Evolutionary conservation across 2,329 filamentous ascomycete genomes (phyloP).

Genomic region (Allantophomopsis lycopodina): DNA sequence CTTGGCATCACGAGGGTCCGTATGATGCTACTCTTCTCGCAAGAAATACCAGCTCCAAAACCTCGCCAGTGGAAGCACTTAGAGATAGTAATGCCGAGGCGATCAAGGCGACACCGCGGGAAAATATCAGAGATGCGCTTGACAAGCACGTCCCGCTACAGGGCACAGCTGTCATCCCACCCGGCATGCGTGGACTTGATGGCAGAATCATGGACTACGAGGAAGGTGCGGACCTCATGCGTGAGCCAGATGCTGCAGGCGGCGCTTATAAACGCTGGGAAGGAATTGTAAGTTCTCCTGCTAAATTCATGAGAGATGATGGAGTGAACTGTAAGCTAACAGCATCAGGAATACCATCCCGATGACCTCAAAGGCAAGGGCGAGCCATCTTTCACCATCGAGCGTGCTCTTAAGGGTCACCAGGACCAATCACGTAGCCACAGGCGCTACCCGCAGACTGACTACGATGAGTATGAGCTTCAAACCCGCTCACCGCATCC

Average conservation of each 20-base stretch:
- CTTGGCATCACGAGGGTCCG: slow-evolving; percentile 82
- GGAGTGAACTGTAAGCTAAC: neutral
- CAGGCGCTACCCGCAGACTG: too few species aligned
- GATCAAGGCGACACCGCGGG: slow-evolving; percentile 64
- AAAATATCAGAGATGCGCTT: slow-evolving; percentile 65
- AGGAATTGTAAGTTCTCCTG: slow-evolving; percentile 45
- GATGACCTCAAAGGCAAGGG: slow-evolving; percentile 75
- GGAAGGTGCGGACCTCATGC: slow-evolving; percentile 79
- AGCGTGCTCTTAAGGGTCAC: slow-evolving; percentile 50
- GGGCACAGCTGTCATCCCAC: slow-evolving; percentile 64
- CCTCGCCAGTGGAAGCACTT: slow-evolving; percentile 66
- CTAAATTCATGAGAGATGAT: neutral
- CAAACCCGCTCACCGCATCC: neutral
- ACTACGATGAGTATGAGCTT: too few species aligned
- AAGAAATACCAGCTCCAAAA: slow-evolving; percentile 49
- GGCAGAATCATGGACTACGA: slow-evolving; percentile 66
- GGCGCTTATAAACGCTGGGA: slow-evolving; percentile 70
- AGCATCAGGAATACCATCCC: slow-evolving; percentile 47
- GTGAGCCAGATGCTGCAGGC: slow-evolving; percentile 51
- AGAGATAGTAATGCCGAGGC: slow-evolving; percentile 61
- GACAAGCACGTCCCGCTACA: slow-evolving; percentile 65
- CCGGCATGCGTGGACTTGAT: slow-evolving; percentile 52
- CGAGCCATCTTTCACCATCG: slow-evolving; percentile 60
- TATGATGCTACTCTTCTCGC: slow-evolving; percentile 72
- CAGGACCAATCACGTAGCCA: slow-evolving; percentile 16